Evolutionary conservation across 2,329 filamentous ascomycete genomes (phyloP), one percentile per base, ranked within the genome.

Genomic region (Neopestalotiopsis rosae): DNA sequence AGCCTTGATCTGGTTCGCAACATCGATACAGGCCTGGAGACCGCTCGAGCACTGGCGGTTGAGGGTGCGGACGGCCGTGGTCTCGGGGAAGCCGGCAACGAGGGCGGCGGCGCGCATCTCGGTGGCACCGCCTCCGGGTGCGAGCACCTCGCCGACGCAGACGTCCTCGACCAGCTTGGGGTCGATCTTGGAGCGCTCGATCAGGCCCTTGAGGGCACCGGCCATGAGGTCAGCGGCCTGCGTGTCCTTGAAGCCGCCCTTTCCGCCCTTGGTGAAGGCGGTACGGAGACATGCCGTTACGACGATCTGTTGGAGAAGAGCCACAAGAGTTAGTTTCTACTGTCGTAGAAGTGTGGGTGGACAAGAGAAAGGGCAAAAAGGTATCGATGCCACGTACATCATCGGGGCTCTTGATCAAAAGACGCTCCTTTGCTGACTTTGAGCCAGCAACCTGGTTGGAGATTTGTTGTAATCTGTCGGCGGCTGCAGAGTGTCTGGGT

Each of bases 41-140:
- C 96, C 95, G 52, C 92, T 95, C 14, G 93, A 97, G 86, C 96
- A 99, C 85, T 98, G 95, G 77, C 96, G 87, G 88, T 98, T 99
- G 80, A 98, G 84, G 69, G 91, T 90, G 83, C 93, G 94, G 69
- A 97, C 92, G n/a, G 94, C 92, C 5, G 94, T 89, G 20, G 89
- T 87, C 76, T 93, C 92, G 58, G 96, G 93, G 86, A 98, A 97
- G 61, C 96, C 96, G 64, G 96, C 96, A 6, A 94, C 94, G 68
- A 98, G 87, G 67, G 92, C 91, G 45, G 96, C 96, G 70, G 94
- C 96, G 73, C 96, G 92, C 90, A 97, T 98, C 85, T 98, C 96
- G 61, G 96, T 98, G 28, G 96, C 96, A 74, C 95, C 96, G 74
- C 94, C 96, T 71, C 96, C 96, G 42, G 95, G 95, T 20, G 95